These are phyloP conservation scores for Diplocarpon rosae DNA, from an alignment of 2,329 filamentous ascomycete genomes.

Conservation along the genomic window DNA sequence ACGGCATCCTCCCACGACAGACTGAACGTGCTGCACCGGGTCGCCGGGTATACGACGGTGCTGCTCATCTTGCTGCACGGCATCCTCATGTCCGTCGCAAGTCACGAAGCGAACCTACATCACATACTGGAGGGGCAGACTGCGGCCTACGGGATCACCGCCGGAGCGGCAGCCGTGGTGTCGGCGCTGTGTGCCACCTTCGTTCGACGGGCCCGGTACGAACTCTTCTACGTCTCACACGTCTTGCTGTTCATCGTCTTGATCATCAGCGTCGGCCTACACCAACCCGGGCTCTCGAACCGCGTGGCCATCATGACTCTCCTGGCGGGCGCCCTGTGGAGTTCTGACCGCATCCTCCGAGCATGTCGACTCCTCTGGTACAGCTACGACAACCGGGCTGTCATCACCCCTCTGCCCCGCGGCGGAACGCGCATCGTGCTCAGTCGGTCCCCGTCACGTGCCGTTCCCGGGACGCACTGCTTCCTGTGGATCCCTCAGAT, in stretches of 20 bases:
- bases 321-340: conserved; percentile 38
- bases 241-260: conserved; percentile 38
- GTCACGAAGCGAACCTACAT: conserved; percentile 27
- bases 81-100: conserved; percentile 24
- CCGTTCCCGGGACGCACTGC: conserved; percentile 46
- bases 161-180: conserved; percentile 32
- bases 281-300: conserved; percentile 36
- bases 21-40: conserved; percentile 45
- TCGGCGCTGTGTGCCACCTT: conserved; percentile 16
- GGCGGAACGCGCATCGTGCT: conserved; percentile 45
- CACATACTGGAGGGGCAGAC: conserved; percentile 13
- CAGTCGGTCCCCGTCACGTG: conserved; percentile 34
- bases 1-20: conserved; percentile 46
- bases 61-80: conserved; percentile 36
- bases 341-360: conserved; percentile 39
- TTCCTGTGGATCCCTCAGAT: conserved; percentile 53
- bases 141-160: conserved; percentile 33
- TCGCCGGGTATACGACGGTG: conserved; percentile 40
- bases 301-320: conserved; percentile 33
- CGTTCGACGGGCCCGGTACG: conserved; percentile 36
- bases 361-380: conserved; percentile 33
- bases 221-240: conserved; percentile 44
- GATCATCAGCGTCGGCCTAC: conserved; percentile 38
- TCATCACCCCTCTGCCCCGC: conserved; percentile 40
- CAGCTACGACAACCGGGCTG: conserved; percentile 40